Percentiles rank a stretch among this genome's conserved stretches.
Evolutionary conservation across 208 protist species (phyloP).

Genomic region (Leishmania braziliensis): DNA sequence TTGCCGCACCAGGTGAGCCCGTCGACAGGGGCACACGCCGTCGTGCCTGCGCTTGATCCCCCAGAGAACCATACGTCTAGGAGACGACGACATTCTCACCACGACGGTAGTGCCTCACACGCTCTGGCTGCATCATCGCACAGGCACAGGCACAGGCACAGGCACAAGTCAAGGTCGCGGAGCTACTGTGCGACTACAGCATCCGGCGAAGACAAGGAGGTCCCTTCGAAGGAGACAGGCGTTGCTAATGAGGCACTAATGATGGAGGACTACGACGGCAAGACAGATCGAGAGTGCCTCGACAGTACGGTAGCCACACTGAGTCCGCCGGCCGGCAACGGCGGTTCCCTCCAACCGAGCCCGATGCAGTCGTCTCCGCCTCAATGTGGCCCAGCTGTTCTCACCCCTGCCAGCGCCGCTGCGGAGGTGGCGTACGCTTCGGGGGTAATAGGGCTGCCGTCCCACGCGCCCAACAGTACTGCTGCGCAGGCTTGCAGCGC

Average conservation of each 20-base stretch:
- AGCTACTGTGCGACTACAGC: background rate
- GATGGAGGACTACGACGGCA: slow-evolving; percentile 31
- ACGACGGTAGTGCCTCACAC: background rate
- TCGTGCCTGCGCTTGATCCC: background rate
- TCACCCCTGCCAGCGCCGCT: background rate
- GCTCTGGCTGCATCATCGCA: background rate
- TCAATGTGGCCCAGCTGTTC: background rate
- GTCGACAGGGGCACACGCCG: background rate
- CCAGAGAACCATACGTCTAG: background rate
- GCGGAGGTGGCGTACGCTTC: slow-evolving; percentile 12
- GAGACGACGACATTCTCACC: background rate
- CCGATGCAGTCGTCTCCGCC: background rate
- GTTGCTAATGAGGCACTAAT: background rate
- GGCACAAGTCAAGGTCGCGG: background rate
- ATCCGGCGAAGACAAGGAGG: background rate
- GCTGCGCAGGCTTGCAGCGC: no score
- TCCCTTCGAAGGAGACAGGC: background rate
- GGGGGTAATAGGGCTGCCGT: background rate
- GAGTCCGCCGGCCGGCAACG: background rate
- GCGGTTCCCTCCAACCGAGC: slow-evolving; percentile 5
- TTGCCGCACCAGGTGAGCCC: background rate
- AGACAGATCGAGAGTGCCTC: slow-evolving; percentile 10
- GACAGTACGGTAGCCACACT: slow-evolving; percentile 17
- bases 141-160: slow-evolving; percentile 9
- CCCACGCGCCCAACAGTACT: background rate